Evolutionary conservation across 139 green algal genomes (phyloP).

Genomic region (Chlamydomonas asymmetrica): DNA sequence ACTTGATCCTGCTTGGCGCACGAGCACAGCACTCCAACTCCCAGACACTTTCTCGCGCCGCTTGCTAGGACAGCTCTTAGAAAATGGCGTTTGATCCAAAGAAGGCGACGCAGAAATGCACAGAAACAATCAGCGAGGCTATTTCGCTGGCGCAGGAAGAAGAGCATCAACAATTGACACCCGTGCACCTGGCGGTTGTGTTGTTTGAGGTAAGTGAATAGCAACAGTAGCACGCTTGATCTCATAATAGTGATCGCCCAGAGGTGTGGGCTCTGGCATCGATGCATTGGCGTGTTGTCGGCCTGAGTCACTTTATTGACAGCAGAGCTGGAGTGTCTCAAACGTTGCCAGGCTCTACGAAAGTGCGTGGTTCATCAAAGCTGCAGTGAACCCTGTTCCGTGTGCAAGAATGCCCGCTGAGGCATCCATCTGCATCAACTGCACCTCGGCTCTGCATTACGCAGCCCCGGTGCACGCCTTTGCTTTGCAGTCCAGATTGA

Average conservation of each 20-base stretch:
- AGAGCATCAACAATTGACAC: slow-evolving; percentile 56
- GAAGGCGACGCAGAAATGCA: slow-evolving; percentile 64
- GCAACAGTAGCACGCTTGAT: slow-evolving; percentile 6
- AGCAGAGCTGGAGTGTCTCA: background rate
- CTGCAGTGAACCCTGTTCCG: too few species aligned
- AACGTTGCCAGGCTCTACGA: background rate
- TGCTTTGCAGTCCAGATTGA: too few species aligned
- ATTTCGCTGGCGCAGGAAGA: slow-evolving; percentile 59
- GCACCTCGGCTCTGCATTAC: too few species aligned
- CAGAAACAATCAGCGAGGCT: slow-evolving; percentile 39
- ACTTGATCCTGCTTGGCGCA: too few species aligned
- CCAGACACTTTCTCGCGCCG: too few species aligned
- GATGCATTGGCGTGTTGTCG: background rate
- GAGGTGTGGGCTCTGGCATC: background rate
- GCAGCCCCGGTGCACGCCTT: too few species aligned
- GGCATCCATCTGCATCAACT: too few species aligned
- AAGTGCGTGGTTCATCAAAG: too few species aligned
- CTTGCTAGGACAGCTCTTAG: too few species aligned
- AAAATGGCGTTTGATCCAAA: slow-evolving; percentile 52
- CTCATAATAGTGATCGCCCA: background rate
- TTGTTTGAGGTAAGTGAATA: slow-evolving; percentile 63
- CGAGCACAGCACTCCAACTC: too few species aligned
- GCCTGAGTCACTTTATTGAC: background rate
- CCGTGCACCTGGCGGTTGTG: slow-evolving; percentile 67
- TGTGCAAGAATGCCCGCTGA: too few species aligned